These are phyloP conservation scores for Neofusicoccum parvum DNA, from an alignment of 2,329 filamentous ascomycete species.

Conservation along the genomic window DNA sequence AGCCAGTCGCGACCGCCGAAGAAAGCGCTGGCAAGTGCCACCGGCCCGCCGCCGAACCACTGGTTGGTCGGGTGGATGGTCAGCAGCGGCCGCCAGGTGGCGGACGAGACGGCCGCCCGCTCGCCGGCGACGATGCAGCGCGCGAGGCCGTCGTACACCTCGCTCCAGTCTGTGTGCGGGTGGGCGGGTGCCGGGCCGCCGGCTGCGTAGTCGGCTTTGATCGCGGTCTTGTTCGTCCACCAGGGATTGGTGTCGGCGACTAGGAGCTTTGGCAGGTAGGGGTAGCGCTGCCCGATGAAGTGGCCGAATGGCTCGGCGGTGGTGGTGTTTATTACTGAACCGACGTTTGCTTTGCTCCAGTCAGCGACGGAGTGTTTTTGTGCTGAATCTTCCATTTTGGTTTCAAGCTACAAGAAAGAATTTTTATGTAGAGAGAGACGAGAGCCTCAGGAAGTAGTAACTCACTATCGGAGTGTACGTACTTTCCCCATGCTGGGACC, in stretches of 20 bases:
- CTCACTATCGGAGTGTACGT: background rate
- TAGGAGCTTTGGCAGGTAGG: background rate
- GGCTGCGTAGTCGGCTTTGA: background rate
- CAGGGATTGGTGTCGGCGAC: background rate
- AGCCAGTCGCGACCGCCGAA: background rate
- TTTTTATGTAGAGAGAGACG: no score
- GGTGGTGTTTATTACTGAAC: background rate
- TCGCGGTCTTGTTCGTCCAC: background rate
- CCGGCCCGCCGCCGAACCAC: background rate
- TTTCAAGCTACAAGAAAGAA: no score
- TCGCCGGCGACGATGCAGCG: no score
- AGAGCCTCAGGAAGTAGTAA: no score
- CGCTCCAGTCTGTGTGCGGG: background rate
- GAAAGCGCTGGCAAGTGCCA: background rate
- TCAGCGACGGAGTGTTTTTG: no score
- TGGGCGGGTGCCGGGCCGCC: background rate
- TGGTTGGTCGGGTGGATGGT: background rate
- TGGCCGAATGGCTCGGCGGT: background rate
- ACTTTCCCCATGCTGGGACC: background rate
- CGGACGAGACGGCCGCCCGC: background rate
- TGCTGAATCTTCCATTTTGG: no score
- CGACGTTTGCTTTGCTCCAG: background rate
- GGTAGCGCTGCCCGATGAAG: background rate
- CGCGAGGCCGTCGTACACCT: no score
- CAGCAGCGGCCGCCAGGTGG: background rate